phyloP scores from a whole-genome alignment of 441 rosid genomes.

The Heliophila coronopifolia region DNA sequence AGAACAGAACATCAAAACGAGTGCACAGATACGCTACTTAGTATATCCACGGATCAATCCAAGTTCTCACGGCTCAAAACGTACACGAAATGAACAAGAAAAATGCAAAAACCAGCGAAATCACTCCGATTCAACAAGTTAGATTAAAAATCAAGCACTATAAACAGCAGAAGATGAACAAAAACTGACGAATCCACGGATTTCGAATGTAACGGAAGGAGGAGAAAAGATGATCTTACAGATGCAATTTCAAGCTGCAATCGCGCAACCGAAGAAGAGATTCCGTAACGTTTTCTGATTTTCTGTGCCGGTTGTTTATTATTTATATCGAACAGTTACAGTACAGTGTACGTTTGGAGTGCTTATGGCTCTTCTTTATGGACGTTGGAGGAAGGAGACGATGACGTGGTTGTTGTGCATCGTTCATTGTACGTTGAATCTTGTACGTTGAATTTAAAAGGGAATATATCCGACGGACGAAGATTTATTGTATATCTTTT shows the following conservation, averaged over 20 bases:
- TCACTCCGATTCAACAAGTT: slow-evolving; percentile 9
- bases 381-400: slow-evolving; percentile 28
- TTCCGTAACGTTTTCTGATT: slow-evolving; percentile 3
- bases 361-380: slow-evolving; percentile 13
- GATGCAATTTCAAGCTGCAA: slow-evolving; percentile 18
- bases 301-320: too few species aligned
- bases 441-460: slow-evolving; percentile 32
- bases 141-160: slow-evolving; percentile 2
- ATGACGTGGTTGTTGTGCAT: slow-evolving; percentile 28
- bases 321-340: slow-evolving; percentile 29
- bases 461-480: slow-evolving; percentile 30
- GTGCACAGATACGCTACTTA: not conserved
- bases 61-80: slow-evolving; percentile 4
- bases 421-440: slow-evolving; percentile 31
- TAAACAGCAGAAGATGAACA: not conserved
- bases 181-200: not conserved
- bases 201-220: not conserved
- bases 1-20: not conserved
- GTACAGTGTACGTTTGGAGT: slow-evolving; percentile 14
- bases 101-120: slow-evolving; percentile 5
- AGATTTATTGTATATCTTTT: not conserved
- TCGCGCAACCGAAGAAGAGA: slow-evolving; percentile 15
- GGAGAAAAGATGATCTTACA: slow-evolving; percentile 19
- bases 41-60: not conserved
- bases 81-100: not conserved